phyloP scores from a whole-genome alignment of 2,329 filamentous ascomycete species.

The Talaromyces albobiverticillius region DNA sequence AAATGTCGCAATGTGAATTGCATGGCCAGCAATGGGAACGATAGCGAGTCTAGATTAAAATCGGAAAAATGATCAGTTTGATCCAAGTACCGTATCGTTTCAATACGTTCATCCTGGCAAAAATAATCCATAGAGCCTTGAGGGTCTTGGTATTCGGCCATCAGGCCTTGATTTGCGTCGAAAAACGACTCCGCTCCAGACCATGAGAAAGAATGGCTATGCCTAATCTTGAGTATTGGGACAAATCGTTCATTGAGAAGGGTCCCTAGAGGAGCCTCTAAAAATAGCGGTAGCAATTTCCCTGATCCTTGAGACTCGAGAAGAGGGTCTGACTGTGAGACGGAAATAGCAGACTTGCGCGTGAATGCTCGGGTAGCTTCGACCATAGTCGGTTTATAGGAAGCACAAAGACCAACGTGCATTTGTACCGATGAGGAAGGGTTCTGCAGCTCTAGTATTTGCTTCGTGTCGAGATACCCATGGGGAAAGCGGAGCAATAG shows the following conservation, averaged over 20 bases:
- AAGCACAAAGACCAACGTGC: conserved; percentile 66
- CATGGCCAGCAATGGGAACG: conserved; percentile 60
- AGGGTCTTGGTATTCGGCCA: conserved; percentile 13
- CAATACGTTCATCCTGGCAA: conserved; percentile 23
- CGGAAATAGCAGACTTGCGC: background rate
- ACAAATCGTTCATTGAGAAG: conserved; percentile 67
- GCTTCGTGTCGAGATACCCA: conserved; percentile 61
- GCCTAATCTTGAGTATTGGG: conserved; percentile 59
- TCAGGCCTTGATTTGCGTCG: conserved; percentile 44
- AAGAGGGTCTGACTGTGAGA: background rate
- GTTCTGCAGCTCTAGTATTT: conserved; percentile 46
- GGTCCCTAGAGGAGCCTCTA: conserved; percentile 68
- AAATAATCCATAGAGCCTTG: conserved; percentile 17
- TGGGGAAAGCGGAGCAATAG: conserved; percentile 64
- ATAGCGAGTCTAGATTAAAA: conserved; percentile 34
- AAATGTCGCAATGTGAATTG: conserved; percentile 77
- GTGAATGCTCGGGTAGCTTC: conserved; percentile 55
- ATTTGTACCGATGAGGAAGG: conserved; percentile 51
- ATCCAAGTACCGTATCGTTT: conserved; percentile 41
- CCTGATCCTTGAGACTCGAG: background rate
- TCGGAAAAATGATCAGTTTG: conserved; percentile 50
- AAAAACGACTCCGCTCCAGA: conserved; percentile 62
- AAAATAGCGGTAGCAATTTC: conserved; percentile 59
- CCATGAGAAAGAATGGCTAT: conserved; percentile 59
- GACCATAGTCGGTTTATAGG: conserved; percentile 65